Conservation (phyloP, 2,329 filamentous ascomycete species). For the Trichoderma harzianum region DNA sequence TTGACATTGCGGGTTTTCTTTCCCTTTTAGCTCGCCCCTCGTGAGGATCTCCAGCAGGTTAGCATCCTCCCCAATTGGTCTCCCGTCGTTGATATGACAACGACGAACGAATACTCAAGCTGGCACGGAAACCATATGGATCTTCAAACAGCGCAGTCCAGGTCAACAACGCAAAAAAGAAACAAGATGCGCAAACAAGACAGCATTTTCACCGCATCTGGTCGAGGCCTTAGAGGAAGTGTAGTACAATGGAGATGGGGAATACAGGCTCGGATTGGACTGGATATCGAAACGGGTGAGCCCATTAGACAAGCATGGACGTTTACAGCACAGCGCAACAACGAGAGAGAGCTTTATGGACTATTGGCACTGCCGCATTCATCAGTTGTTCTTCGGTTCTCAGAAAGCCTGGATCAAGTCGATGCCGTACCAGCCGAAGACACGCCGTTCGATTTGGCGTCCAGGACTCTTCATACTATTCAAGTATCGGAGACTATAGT, state of each 20-base stretch:
- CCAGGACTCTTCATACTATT: constrained; percentile 49
- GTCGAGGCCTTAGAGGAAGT: constrained; percentile 58
- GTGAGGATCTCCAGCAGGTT: constrained; percentile 44
- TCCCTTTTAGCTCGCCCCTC: constrained; percentile 48
- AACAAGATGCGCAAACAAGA: constrained; percentile 40
- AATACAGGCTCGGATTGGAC: constrained; percentile 63
- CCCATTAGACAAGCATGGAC: constrained; percentile 54
- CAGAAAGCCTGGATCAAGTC: constrained; percentile 45
- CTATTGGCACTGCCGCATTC: constrained; percentile 49
- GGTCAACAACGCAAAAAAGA: constrained; percentile 9
- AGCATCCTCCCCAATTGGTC: constrained; percentile 61
- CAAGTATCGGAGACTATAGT: constrained; percentile 40
- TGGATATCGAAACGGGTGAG: constrained; percentile 51
- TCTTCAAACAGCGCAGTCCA: constrained; percentile 6
- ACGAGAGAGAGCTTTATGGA: constrained; percentile 30
- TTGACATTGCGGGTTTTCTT: not conserved
- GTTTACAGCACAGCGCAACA: constrained; percentile 33
- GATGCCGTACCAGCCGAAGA: constrained; percentile 40
- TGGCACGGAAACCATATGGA: constrained; percentile 21
- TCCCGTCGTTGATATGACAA: constrained; percentile 53
- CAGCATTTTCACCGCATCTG: constrained; percentile 64
- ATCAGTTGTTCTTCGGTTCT: constrained; percentile 47
- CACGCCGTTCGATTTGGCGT: constrained; percentile 49
- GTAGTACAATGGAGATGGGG: constrained; percentile 69
- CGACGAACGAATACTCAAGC: constrained; percentile 38